A percentile compares a stretch with the other conserved stretches of the same genome.
phyloP scores from a whole-genome alignment of 2,329 filamentous ascomycete species.

The Penicillium sclerotigenum region DNA sequence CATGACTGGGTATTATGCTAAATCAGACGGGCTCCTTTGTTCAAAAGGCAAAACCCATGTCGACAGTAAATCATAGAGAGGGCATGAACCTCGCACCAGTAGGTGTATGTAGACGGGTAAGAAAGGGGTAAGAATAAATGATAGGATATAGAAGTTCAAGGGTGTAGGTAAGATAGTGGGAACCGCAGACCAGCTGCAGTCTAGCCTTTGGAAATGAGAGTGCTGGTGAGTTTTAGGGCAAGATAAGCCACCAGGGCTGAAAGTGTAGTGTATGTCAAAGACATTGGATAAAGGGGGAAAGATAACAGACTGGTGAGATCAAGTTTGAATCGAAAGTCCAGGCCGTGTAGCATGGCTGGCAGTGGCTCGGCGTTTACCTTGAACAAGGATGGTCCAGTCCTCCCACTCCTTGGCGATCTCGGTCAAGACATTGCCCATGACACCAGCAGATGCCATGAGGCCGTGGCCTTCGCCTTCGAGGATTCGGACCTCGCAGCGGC shows the following conservation, averaged over 20 bases:
- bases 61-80: slow-evolving; percentile 21
- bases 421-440: slow-evolving; percentile 92
- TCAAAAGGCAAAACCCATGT: slow-evolving; percentile 14
- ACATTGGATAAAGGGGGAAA: not conserved
- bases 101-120: slow-evolving; percentile 13
- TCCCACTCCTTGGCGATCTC: slow-evolving; percentile 95
- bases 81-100: slow-evolving; percentile 21
- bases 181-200: slow-evolving; percentile 3
- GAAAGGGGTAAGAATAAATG: slow-evolving; percentile 1
- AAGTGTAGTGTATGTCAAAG: not conserved
- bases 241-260: slow-evolving; percentile 8
- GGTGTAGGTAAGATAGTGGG: not conserved
- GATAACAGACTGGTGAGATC: not conserved
- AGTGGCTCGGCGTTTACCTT: slow-evolving; percentile 42
- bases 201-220: not conserved
- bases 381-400: slow-evolving; percentile 67
- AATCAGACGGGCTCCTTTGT: slow-evolving; percentile 19
- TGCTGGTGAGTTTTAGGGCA: slow-evolving; percentile 4
- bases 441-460: slow-evolving; percentile 86
- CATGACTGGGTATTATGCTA: slow-evolving; percentile 27
- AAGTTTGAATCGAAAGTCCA: slow-evolving; percentile 19
- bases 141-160: not conserved
- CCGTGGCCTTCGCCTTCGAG: slow-evolving; percentile 91
- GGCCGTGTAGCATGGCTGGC: slow-evolving; percentile 19
- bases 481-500: slow-evolving; percentile 83